These are phyloP conservation scores for Babesia caballi DNA, from an alignment of 169 alveolate species.

Conservation along the genomic window DNA sequence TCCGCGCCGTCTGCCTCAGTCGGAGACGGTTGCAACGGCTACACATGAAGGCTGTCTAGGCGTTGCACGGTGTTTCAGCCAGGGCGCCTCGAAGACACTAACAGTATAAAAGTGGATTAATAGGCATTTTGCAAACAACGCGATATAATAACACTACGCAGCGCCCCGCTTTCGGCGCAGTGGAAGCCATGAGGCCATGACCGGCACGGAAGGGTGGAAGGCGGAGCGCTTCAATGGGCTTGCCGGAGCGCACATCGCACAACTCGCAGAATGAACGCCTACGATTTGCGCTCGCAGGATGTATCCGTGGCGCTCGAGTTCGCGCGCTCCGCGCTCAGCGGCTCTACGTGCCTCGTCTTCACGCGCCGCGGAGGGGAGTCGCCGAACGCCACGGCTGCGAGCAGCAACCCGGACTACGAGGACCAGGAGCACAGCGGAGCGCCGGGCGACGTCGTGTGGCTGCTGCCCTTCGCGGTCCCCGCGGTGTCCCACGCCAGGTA, in stretches of 20 bases:
- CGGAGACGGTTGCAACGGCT: background rate
- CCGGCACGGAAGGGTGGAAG: too few species aligned
- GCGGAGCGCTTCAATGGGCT: background rate
- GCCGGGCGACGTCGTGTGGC: too few species aligned
- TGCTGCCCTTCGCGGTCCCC: conserved; percentile 41
- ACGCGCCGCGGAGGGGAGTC: background rate
- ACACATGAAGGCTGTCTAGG: background rate
- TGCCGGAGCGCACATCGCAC: conserved; percentile 36
- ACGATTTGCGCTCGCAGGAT: conserved; percentile 30
- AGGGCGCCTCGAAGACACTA: background rate
- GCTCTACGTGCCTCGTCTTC: conserved; percentile 37
- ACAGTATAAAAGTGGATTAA: background rate
- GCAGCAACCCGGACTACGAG: too few species aligned
- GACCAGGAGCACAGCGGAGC: too few species aligned
- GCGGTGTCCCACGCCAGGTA: conserved; percentile 17
- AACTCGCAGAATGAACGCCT: conserved; percentile 42
- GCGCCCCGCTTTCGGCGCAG: too few species aligned
- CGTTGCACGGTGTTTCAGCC: background rate
- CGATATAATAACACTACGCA: too few species aligned
- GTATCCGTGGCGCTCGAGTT: conserved; percentile 56
- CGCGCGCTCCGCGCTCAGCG: conserved; percentile 25
- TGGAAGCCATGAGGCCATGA: too few species aligned
- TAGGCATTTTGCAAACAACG: too few species aligned
- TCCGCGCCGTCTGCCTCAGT: background rate
- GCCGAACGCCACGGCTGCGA: background rate